Percentiles rank a stretch among this genome's conserved stretches.
Conservation (phyloP, 495 filamentous ascomycete species). For the Aspergillus heteromorphus region DNA sequence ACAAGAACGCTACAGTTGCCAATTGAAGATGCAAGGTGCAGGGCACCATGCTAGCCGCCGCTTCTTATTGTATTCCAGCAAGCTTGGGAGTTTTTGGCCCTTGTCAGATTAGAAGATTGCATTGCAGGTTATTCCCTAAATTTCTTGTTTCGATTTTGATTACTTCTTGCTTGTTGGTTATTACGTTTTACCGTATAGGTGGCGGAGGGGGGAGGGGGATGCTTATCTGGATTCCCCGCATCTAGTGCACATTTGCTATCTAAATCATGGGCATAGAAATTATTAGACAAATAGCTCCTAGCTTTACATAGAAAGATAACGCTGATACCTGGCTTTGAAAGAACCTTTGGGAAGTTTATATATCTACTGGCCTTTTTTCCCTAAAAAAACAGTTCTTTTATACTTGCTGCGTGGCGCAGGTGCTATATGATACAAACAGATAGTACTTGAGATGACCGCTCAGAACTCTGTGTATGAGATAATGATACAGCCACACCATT, state of each 20-base stretch:
- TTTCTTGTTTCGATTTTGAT: not conserved
- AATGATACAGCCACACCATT: not conserved
- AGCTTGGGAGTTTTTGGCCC: not conserved
- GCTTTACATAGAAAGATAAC: too few relatives aligned
- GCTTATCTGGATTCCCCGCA: too few relatives aligned
- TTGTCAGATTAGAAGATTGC: not conserved
- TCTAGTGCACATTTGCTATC: not conserved
- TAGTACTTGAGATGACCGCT: not conserved
- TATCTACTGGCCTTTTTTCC: not conserved
- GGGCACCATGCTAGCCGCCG: not conserved
- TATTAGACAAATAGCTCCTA: not conserved
- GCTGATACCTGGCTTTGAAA: not conserved
- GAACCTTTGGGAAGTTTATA: not conserved
- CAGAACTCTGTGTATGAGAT: not conserved
- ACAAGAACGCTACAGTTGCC: slow-evolving; percentile 17
- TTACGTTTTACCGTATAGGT: not conserved
- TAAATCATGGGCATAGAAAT: not conserved
- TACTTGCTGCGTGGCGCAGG: not conserved
- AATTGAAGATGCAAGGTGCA: not conserved
- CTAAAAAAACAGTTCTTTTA: too few relatives aligned
- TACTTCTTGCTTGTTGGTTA: not conserved
- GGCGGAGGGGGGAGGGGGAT: too few relatives aligned
- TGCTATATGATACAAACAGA: not conserved
- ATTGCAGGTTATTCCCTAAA: not conserved
- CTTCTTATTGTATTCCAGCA: not conserved